Percentiles rank a stretch among this genome's conserved stretches.
These are phyloP conservation scores for Sarocladium strictum DNA, from an alignment of 2,329 filamentous ascomycete species.

Conservation along the genomic window DNA sequence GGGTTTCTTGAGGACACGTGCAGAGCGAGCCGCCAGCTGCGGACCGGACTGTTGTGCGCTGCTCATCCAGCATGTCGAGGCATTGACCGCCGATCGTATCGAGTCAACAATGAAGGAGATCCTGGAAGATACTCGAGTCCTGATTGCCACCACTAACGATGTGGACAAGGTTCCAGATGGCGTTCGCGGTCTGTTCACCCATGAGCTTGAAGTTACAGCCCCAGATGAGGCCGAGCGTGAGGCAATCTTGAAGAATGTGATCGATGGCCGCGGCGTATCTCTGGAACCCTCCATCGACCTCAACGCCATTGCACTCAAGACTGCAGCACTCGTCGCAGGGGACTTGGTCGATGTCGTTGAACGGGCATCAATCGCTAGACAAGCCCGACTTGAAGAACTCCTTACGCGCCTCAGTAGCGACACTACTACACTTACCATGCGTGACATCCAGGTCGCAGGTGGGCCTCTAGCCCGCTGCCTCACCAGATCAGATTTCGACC, in stretches of 20 bases:
- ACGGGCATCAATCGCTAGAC: conserved; percentile 73
- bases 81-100: conserved; percentile 86
- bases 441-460: conserved; percentile 84
- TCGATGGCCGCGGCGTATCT: conserved; percentile 69
- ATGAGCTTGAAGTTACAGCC: conserved; percentile 89
- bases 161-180: conserved; percentile 91
- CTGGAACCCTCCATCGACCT: conserved; percentile 81
- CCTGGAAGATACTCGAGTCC: conserved; percentile 68
- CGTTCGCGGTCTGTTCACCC: conserved; percentile 84
- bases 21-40: conserved; percentile 83
- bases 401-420: conserved; percentile 26
- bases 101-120: conserved; percentile 79
- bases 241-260: conserved; percentile 73
- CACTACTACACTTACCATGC: conserved; percentile 50
- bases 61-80: conserved; percentile 85
- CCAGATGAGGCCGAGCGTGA: conserved; percentile 91
- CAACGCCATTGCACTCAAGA: conserved; percentile 82
- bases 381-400: conserved; percentile 68
- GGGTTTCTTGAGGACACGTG: conserved; percentile 78
- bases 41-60: conserved; percentile 77
- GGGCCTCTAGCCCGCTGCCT: conserved; percentile 73
- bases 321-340: conserved; percentile 88
- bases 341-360: conserved; percentile 94
- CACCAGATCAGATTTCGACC: conserved; percentile 77
- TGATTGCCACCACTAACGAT: conserved; percentile 92